Base-by-base conservation (phyloP, 108 stramenopile genomes). In the Cyclotella cryptica region DNA sequence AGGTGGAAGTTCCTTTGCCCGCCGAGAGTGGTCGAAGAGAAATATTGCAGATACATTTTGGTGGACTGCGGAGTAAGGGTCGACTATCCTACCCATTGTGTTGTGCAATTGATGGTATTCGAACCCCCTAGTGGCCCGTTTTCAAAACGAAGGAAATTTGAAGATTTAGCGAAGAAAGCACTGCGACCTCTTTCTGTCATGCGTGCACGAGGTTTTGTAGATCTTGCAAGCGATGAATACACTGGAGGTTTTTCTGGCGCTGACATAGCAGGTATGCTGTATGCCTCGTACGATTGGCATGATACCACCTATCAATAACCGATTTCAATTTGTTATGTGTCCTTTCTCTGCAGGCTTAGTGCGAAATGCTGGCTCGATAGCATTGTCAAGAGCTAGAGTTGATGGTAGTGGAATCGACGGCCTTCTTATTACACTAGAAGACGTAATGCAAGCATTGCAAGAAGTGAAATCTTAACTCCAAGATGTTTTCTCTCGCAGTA, bases 221-320 rank as follows among this genome's bases (percentile, higher is more conserved):
- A 92, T 80, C 74, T 92, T 67, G 89, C 91, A n/a, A 86, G 85
- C 42, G 79, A 81, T 35, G 65, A 64, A 60, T 80, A 52, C 17
- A 95, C 93, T 9, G 88, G 72, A 21, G 92, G 90, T 7, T 96
- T 95, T 75, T 85, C 89, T 30, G 97, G 97, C 39, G 95, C 97
- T 10, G 97, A 98, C 67, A 92, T 98, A 17, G 64, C 64, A 22
- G 64, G 64, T 65, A 15, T 45, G 64, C 35, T 19, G 29, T 10
- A 62, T 24, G 17, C 3, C 1, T 19, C 8, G 8, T 19, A 7
- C 49, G 8, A 19, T 51, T 8, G 19, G 3, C 35, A 35, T 35
- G 35, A 35, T 35, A 35, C 35, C 35, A 35, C 8, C 49, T 19
- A 8, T 8, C 49, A 19, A 51, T 51, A 8, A 19, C 6, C 19